Base-by-base conservation (phyloP, 208 protist species). In the Leishmania guyanensis region DNA sequence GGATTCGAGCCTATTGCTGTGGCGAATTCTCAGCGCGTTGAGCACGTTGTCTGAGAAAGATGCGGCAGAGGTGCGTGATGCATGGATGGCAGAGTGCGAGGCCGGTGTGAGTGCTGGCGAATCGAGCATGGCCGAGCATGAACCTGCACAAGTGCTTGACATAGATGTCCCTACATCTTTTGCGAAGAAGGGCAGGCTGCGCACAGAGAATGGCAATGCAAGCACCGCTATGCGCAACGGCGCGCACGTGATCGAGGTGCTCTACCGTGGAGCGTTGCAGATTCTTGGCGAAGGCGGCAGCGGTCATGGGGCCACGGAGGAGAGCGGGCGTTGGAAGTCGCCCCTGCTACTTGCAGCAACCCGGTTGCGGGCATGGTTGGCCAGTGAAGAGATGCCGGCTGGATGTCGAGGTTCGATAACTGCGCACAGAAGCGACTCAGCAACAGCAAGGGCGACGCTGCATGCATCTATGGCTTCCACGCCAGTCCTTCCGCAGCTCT, bases 11-110 rank as follows among this genome's bases (percentile, higher is more conserved):
- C 22, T 16, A 36, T 51, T 58, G 26, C 69, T 81, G 36, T 66
- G 51, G 33, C 82, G 82, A 9, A 60, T 81, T 1, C 72, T 85
- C 68, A 74, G 60, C n/a, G 58, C 50, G 0, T 53, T 81, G 29
- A 22, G 36, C 50, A 14, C 22, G 0, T 29, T 85, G 50, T 53
- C 48, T 33, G 82, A 80, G 43, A 51, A 33, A 36, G 60, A 78
- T 10, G 82, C 82, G 5, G 82, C 82, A n/a, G 72, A 72, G 72
- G 82, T 85, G 70, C 77, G 74, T 48, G 54, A 81, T 22, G 56
- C 43, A 14, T 85, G 82, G 82, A 73, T 54, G 26, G 62, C 79
- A 33, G 33, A 51, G 53, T 6, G 62, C 10, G 33, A 43, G 16
- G 26, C 14, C 72, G 51, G 17, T 16, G 29, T 16, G n/a, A 22